Evolutionary conservation across 2,329 filamentous ascomycete species (phyloP), one percentile per base, ranked within the genome.

Genomic region (Fusarium sp.): DNA sequence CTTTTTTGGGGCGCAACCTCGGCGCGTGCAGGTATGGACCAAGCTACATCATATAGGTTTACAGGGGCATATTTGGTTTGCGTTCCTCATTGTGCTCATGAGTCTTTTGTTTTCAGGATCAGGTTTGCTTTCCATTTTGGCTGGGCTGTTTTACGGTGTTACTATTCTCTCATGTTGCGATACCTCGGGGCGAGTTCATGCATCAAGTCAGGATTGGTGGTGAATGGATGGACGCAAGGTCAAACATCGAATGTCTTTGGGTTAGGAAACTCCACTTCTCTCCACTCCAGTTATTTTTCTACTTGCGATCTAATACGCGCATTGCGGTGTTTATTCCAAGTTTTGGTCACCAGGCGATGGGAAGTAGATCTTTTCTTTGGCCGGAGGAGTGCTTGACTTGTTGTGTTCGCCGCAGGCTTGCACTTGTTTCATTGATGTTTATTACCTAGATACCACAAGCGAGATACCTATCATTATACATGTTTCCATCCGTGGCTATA

Each of bases 381-480:
- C 59, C 51, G 60, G 62, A 60, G 57, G 60, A 58, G 49, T 51
- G 40, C 59, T 61, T 47, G 44, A 51, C 68, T 70, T 61, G 42
- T 74, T 72, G 72, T 73, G 65, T 72, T 73, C 61, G 72, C 76
- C 72, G 65, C 73, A 57, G 61, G 62, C 60, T 73, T 71, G 66
- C 61, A 62, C 59, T 57, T 71, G 68, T 69, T 76, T 76, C 73
- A 73, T 76, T 57, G 34, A 49, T 63, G 50, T 63, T 62, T 52
- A 60, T 67, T 64, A 57, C 75, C 70, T 67, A 74, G 72, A 74
- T 74, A 74, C 72, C 72, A 72, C 51, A 62, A 62, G 72, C 70
- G 71, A 73, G 62, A 69, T 57, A 72, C 40, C 56, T 63, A 56
- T 70, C 56, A 58, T 66, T 58, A 67, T 51, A 66, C 47, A 43